A percentile compares a stretch with the other conserved stretches of the same genome.
Evolutionary conservation across 208 protist species (phyloP).

Genomic region (Phytomonas sp.): DNA sequence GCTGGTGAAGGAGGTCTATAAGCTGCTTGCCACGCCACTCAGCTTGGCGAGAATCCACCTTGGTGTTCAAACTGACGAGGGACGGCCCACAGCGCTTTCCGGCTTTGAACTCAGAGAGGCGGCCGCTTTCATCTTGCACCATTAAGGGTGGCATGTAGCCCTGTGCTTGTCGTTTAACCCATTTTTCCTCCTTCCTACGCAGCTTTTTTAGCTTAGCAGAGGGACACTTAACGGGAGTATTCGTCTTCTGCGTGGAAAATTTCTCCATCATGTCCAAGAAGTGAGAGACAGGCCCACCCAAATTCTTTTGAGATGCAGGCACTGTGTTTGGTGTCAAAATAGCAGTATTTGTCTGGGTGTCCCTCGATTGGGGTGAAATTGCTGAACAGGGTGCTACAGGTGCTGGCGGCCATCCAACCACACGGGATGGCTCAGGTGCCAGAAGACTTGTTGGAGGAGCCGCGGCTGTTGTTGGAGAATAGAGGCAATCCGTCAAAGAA

Average conservation of each 20-base stretch:
- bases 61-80: constrained; percentile 21
- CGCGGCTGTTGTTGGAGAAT: background rate
- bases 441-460: constrained; percentile 2
- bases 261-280: constrained; percentile 46
- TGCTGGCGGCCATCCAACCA: background rate
- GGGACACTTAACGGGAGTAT: background rate
- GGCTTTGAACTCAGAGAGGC: constrained; percentile 43
- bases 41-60: constrained; percentile 28
- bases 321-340: background rate
- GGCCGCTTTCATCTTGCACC: constrained; percentile 52
- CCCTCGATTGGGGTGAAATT: background rate
- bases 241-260: constrained; percentile 26
- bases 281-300: constrained; percentile 28
- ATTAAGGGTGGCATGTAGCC: constrained; percentile 24
- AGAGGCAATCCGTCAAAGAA: background rate
- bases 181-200: constrained; percentile 18
- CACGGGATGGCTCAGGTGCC: background rate
- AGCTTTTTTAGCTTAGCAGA: constrained; percentile 16
- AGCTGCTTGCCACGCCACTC: constrained; percentile 60
- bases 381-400: background rate
- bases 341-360: background rate
- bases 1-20: constrained; percentile 26
- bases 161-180: background rate
- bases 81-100: constrained; percentile 52
- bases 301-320: background rate